Evolutionary conservation across 805 yeast species (phyloP), one percentile per base, ranked within the genome.

Genomic region (Lachancea sp.): DNA sequence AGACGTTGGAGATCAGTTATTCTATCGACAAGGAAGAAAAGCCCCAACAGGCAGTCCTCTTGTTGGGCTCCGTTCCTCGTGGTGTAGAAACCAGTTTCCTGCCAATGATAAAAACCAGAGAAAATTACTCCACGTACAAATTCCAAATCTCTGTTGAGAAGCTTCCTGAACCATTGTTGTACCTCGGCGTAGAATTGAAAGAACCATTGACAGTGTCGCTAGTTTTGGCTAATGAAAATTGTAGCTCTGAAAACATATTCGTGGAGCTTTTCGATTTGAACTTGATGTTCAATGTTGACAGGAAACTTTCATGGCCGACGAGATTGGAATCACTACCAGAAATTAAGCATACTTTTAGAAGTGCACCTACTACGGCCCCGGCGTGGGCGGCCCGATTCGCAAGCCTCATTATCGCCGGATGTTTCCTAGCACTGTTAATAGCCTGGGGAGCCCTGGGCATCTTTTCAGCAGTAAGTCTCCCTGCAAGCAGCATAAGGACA

Each of bases 321-420:
- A 49, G 62, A 38, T 61, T 70, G 42, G 81, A 72, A 2, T 58
- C 71, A 11, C 59, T 70, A 55, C 75, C 79, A 2, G 88, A 81
- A 61, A 81, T 86, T 48, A 60, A 60, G 47, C 87, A 84, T 59
- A 56, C 63, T 26, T 87, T 86, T 66, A 70, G 68, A 41, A 57
- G 62, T 3, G 74, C 72, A n/a, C 76, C 78, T 16, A 60, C 60
- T 24, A 74, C 79, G 25, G 78, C 75, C 9, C 64, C 73, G 41
- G 61, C 75, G 7, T 45, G 68, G 2, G 47, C 83, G 18, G 80
- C 89, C 2, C 46, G 70, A 8, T 49, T 70, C 1, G 80, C 83
- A 51, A 67, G 71, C 15, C 65, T 63, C 3, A 63, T 63, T 5
- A 71, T 77, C 11, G 47, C 65, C 11, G 67, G 56, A 1, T 61